Base-by-base conservation (phyloP, 108 stramenopile species). In the Skeletonema marinoi region DNA sequence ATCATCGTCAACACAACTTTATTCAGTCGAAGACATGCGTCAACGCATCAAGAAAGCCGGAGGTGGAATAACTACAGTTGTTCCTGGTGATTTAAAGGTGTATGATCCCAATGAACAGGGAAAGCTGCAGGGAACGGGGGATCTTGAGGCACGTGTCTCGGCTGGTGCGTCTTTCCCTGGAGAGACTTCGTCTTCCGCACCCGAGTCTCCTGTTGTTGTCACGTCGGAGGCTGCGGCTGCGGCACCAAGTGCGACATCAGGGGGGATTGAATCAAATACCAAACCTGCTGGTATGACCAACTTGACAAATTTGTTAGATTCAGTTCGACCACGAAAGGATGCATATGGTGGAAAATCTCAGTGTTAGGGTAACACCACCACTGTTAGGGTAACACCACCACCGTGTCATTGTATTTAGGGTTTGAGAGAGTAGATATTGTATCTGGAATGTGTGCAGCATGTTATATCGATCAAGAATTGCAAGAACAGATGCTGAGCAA, bases 91-190 rank as follows among this genome's bases (percentile, higher is more conserved):
- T 76, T 31, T 75, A 21, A 70, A 38, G 16, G 33, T 61, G 6
- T 86, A 74, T 65, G 85, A 86, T 56, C 85, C 85, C 4, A 78
- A 86, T 46, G 77, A 75, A 58, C 51, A 75, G n/a, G 85, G 80
- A 32, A 79, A 74, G 59, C 46, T 86, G 31, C 85, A 86, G 41
- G 85, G 81, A 17, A 70, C 81, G 8, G 68, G 36, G 14, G 70
- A 56, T 39, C 67, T 78, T 32, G 35, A 36, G 9, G 73, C 71
- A 51, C 77, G 85, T 16, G 30, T 86, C 33, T 12, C 48, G 29
- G 36, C 31, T 21, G 81, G 81, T 16, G 70, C 70, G 25, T 60
- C 74, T 2, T 63, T 63, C 38, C 35, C 25, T 62, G 50, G 50
- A 51, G 19, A 51, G 6, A 51, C 17, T 51, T 19, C 50, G 1